Evolutionary conservation across 225 moss, liverwort and hornwort genomes (phyloP).

Genomic region (Takakia lepidozioides): DNA sequence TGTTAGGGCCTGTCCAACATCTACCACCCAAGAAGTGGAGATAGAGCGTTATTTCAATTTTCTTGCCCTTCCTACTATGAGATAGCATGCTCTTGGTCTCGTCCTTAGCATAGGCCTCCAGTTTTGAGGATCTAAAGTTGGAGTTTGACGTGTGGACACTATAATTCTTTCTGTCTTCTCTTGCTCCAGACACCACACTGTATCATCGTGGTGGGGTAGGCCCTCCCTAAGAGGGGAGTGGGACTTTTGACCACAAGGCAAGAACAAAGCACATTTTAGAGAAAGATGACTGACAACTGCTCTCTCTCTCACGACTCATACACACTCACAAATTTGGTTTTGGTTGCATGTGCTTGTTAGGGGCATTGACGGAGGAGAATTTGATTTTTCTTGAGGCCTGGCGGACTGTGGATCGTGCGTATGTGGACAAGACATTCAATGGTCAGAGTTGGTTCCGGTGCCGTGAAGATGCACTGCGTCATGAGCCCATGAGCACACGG

Average conservation of each 20-base stretch:
- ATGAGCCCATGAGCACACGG: constrained; percentile 83
- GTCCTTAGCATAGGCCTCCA: no score
- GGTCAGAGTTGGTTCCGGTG: constrained; percentile 99
- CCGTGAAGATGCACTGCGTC: constrained; percentile 76
- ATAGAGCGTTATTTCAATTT: no score
- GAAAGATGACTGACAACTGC: neutral
- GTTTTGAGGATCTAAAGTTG: no score
- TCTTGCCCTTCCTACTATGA: no score
- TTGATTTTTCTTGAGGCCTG: constrained; percentile 92
- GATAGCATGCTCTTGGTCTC: no score
- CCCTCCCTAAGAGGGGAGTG: neutral
- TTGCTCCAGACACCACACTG: no score
- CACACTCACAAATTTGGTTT: neutral
- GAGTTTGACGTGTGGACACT: no score
- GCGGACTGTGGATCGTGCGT: constrained; percentile 96
- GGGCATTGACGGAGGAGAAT: constrained; percentile 90
- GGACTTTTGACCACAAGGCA: neutral
- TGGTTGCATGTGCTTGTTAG: constrained; percentile 27
- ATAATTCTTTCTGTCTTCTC: no score
- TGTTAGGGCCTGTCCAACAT: neutral
- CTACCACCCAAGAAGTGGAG: no score
- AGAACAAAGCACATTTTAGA: neutral
- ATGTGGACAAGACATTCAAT: constrained; percentile 97
- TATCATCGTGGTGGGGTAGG: neutral
- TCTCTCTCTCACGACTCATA: neutral